Evolutionary conservation across 768 basidiomycete species (phyloP), one percentile per base, ranked within the genome.

Genomic region (Neoboletus magnificus): DNA sequence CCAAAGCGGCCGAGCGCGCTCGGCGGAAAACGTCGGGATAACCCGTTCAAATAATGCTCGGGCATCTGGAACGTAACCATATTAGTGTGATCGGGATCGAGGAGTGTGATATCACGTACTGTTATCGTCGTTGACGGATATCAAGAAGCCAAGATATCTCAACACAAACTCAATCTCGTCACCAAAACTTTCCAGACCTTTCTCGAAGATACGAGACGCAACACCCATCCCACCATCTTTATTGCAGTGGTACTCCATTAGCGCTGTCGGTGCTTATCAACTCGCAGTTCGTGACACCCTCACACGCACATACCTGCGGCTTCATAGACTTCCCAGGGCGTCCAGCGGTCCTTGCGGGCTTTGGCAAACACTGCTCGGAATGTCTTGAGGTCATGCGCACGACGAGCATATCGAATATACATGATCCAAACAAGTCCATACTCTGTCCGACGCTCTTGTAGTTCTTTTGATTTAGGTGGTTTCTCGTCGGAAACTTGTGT

Each of bases 11-110:
- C 90, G 79, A 16, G 92, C 91, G 40, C 84, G 82, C 43, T 91
- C 89, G 9, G 89, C 75, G 12, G 87, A 73, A 69, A 97, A 93
- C 5, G 81, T 87, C 16, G 79, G 71, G 25, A 96, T 89, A 8
- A 91, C 86, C 27, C 91, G 84, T 68, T 99, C 96, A 67, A 99
- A 99, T 27, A 98, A 76, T 0, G 96, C 96, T 52, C 96, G 85
- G 1, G 96, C 97, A 74, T 99, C 97, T 99, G 57, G 8, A 47
- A 36, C 39, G 37, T 41, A 39, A 43, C 46, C 36, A 58, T 57
- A n/a, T 43, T 56, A 56, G 20, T 4, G 12, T 22, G 20, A 52
- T n/a, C 48, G 47, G 29, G 39, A 48, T 40, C 30, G 16, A 20
- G 25, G 7, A 41, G 12, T 20, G 18, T 4, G 27, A 48, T 27